phyloP scores from a whole-genome alignment of 1,284 basidiomycete species.

The Termitomyces sp. region DNA sequence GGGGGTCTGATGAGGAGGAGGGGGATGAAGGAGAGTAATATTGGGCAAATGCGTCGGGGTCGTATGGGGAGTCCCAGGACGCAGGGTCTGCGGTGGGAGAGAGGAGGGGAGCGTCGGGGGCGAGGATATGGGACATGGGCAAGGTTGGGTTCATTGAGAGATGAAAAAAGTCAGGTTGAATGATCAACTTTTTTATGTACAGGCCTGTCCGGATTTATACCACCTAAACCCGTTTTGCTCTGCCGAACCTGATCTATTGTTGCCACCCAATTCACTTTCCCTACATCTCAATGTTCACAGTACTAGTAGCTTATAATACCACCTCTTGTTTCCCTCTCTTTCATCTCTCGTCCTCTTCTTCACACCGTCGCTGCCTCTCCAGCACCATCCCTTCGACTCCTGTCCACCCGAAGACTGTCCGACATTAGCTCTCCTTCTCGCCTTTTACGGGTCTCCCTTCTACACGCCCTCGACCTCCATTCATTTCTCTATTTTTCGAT shows the following conservation, averaged over 20 bases:
- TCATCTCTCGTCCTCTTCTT: no score
- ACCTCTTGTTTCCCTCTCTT: no score
- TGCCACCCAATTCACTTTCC: conserved; percentile 6
- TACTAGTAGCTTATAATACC: no score
- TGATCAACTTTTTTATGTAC: conserved; percentile 24
- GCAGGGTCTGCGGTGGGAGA: conserved; percentile 42
- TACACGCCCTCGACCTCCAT: conserved; percentile 17
- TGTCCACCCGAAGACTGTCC: conserved; percentile 20
- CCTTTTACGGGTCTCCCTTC: conserved; percentile 20
- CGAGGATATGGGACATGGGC: conserved; percentile 51
- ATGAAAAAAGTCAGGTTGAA: conserved; percentile 18
- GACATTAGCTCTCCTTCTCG: conserved; percentile 1
- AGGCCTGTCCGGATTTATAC: conserved; percentile 27
- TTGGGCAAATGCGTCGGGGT: conserved; percentile 41
- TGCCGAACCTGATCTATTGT: conserved; percentile 2
- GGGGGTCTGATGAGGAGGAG: conserved; percentile 41
- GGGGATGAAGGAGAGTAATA: conserved; percentile 50
- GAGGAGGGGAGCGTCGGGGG: conserved; percentile 50
- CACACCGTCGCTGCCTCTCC: neutral
- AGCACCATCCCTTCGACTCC: neutral
- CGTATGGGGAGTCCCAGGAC: conserved; percentile 43
- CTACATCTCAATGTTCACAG: no score
- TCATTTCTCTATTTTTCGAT: conserved; percentile 12
- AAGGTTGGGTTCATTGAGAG: conserved; percentile 13
- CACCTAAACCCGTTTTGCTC: conserved; percentile 17